Percentiles rank a stretch among this genome's conserved stretches.
Conservation (phyloP, 768 basidiomycete genomes). For the Kwoniella sp. region DNA sequence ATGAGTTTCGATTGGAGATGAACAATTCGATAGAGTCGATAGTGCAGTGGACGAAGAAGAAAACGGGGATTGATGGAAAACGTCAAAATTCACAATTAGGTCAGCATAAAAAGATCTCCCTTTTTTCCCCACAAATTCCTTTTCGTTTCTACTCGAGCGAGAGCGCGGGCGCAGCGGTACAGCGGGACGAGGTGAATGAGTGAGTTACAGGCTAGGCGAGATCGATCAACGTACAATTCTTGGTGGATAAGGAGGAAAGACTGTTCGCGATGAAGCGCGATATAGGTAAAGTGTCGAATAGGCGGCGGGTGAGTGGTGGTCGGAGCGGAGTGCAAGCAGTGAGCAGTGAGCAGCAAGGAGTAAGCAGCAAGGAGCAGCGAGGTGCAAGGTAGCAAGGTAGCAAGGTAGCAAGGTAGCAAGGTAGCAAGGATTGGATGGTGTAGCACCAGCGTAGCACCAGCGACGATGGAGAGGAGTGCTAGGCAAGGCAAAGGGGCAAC, state of each 20-base stretch:
- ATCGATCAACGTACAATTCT: slow-evolving; percentile 23
- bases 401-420: too few relatives aligned
- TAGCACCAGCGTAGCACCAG: too few relatives aligned
- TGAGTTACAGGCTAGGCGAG: background rate
- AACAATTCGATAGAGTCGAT: background rate
- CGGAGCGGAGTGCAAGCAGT: slow-evolving; percentile 2
- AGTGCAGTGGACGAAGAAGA: too few relatives aligned
- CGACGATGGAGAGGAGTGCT: too few relatives aligned
- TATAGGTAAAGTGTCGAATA: slow-evolving; percentile 17
- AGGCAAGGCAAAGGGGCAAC: background rate
- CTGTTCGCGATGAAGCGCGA: background rate
- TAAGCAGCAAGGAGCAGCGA: too few relatives aligned
- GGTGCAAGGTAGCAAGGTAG: too few relatives aligned
- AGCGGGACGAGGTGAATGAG: background rate
- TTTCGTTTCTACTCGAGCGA: too few relatives aligned
- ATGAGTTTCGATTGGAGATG: background rate
- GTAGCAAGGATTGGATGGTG: too few relatives aligned
- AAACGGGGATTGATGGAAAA: too few relatives aligned
- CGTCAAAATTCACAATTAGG: slow-evolving; percentile 1
- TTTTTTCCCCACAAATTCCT: background rate
- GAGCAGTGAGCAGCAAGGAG: background rate
- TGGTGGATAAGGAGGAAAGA: slow-evolving; percentile 17
- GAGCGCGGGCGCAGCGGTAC: background rate
- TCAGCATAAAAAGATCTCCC: too few relatives aligned
- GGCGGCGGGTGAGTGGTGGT: slow-evolving; percentile 5